A percentile compares a stretch with the other conserved stretches of the same genome.
Conservation (phyloP, 441 rosid species). For the Populus hybrid region DNA sequence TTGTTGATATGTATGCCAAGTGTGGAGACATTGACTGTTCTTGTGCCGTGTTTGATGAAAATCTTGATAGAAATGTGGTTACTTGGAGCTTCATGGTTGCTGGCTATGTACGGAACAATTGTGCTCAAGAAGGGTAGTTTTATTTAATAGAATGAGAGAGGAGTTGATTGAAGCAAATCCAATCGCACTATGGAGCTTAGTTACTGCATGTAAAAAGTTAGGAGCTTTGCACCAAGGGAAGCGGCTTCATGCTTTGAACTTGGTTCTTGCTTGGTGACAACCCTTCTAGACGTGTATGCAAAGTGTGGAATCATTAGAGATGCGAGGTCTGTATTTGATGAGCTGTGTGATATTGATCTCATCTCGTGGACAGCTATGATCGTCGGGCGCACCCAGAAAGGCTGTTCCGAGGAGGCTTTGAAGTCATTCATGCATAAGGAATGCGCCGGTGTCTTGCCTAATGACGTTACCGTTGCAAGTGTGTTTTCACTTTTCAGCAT, state of each 20-base stretch:
- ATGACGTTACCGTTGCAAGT: slow-evolving; percentile 49
- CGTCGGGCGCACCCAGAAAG: slow-evolving; percentile 44
- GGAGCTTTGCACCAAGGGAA: slow-evolving; percentile 59
- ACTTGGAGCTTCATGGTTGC: slow-evolving; percentile 57
- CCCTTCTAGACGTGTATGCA: slow-evolving; percentile 54
- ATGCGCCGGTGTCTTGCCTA: slow-evolving; percentile 35
- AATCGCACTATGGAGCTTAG: slow-evolving; percentile 36
- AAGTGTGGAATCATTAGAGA: slow-evolving; percentile 46
- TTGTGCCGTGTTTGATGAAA: slow-evolving; percentile 35
- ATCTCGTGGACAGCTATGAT: slow-evolving; percentile 61
- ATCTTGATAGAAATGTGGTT: slow-evolving; percentile 43
- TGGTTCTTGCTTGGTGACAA: slow-evolving; percentile 41
- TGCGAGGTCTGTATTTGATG: slow-evolving; percentile 41
- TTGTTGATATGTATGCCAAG: slow-evolving; percentile 57
- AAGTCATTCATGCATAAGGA: slow-evolving; percentile 42
- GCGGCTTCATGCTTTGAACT: slow-evolving; percentile 42
- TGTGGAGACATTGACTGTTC: slow-evolving; percentile 37
- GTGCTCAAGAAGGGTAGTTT: slow-evolving; percentile 39
- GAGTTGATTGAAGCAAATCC: slow-evolving; percentile 39
- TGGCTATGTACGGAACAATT: slow-evolving; percentile 49
- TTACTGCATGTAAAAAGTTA: slow-evolving; percentile 40
- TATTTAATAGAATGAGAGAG: slow-evolving; percentile 46
- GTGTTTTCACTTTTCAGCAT: slow-evolving; percentile 54
- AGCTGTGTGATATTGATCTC: slow-evolving; percentile 33
- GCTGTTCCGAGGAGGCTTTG: slow-evolving; percentile 53